Conservation (phyloP, 2,329 filamentous ascomycete genomes). For the Pseudocercospora vitis region DNA sequence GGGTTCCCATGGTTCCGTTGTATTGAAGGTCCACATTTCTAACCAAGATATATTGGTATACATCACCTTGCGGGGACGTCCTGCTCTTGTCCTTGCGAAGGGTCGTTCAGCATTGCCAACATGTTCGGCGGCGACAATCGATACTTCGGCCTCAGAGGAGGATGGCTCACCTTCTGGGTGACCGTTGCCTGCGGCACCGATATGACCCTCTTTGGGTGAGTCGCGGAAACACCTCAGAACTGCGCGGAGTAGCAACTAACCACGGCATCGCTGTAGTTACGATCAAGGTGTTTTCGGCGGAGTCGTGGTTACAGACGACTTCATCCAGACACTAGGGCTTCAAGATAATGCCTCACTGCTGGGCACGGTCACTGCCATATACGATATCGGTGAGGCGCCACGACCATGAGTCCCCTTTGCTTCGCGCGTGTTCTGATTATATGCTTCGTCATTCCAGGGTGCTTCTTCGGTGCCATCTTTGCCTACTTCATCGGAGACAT, state of each 20-base stretch:
- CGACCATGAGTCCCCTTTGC: too few species aligned
- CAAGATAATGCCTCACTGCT: constrained; percentile 35
- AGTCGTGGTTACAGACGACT: constrained; percentile 49
- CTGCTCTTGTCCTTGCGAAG: constrained; percentile 7
- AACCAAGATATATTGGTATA: too few species aligned
- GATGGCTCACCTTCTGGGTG: constrained; percentile 57
- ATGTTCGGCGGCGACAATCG: constrained; percentile 37
- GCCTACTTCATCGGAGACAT: constrained; percentile 51
- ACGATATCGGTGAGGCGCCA: too few species aligned
- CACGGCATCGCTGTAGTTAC: constrained; percentile 5
- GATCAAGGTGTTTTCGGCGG: constrained; percentile 54
- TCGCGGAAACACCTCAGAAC: neutral
- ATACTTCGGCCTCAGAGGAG: constrained; percentile 56
- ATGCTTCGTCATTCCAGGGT: too few species aligned
- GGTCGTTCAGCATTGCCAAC: neutral
- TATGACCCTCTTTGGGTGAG: constrained; percentile 45
- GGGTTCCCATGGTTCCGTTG: too few species aligned
- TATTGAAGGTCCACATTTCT: too few species aligned
- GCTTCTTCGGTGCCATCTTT: constrained; percentile 57
- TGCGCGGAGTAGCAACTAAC: neutral
- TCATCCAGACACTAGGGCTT: constrained; percentile 22
- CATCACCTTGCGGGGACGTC: too few species aligned
- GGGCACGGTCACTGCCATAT: constrained; percentile 54
- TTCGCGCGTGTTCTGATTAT: too few species aligned
- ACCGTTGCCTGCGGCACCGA: constrained; percentile 36